Evolutionary conservation across 352 stramenopile species (phyloP).

Genomic region (Phytophthora europaea): DNA sequence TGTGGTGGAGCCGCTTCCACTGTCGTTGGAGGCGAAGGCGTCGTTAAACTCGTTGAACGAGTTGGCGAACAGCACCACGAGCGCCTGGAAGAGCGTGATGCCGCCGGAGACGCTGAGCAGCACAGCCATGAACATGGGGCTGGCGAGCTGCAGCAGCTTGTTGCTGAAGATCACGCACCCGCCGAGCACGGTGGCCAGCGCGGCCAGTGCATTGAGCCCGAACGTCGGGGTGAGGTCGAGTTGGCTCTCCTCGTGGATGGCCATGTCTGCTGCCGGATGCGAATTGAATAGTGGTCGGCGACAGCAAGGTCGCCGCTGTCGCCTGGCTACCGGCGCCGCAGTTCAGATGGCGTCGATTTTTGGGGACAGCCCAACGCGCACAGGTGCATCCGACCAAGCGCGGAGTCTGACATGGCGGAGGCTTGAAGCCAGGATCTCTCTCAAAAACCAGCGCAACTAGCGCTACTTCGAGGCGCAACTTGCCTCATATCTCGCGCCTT

Average conservation of each 20-base stretch:
- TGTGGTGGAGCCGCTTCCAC: constrained; percentile 9
- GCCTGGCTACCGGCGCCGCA: constrained; percentile 3
- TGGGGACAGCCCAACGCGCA: constrained; percentile 22
- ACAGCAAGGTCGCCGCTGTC: background rate
- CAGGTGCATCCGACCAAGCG: constrained; percentile 33
- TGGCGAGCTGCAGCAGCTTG: constrained; percentile 70
- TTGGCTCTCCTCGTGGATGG: constrained; percentile 37
- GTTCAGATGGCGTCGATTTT: constrained; percentile 36
- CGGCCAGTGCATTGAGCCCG: constrained; percentile 65
- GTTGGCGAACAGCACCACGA: constrained; percentile 76
- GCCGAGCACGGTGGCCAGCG: constrained; percentile 67
- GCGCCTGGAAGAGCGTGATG: constrained; percentile 83
- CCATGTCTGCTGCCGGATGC: constrained; percentile 32
- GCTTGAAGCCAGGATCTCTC: constrained; percentile 1
- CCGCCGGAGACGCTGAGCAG: constrained; percentile 73
- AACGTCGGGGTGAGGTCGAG: constrained; percentile 52
- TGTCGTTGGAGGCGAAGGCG: constrained; percentile 42
- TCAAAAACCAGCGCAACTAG: constrained; percentile 17
- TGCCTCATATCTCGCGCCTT: constrained; percentile 19
- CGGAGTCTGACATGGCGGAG: constrained; percentile 18
- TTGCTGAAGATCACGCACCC: constrained; percentile 80
- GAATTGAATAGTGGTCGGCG: constrained; percentile 33
- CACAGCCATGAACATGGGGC: constrained; percentile 64
- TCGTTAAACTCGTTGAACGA: constrained; percentile 52
- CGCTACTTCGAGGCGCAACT: constrained; percentile 4